These are phyloP conservation scores for Pichia kudriavzevii DNA, from an alignment of 1,139 yeast genomes.

Conservation along the genomic window DNA sequence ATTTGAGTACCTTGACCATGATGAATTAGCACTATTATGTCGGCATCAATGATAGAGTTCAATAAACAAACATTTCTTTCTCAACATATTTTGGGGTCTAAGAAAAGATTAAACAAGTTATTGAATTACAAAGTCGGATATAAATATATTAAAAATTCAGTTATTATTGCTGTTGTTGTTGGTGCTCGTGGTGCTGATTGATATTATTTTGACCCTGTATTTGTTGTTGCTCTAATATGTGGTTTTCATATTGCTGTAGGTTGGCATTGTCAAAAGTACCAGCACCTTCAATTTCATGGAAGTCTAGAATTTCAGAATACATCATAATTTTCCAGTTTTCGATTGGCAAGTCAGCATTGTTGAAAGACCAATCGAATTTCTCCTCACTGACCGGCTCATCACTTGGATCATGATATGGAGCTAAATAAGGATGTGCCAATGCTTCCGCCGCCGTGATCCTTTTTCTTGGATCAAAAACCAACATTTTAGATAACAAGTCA, in stretches of 20 bases:
- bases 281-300: conserved; percentile 64
- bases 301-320: conserved; percentile 94
- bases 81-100: no score
- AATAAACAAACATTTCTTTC: no score
- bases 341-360: conserved; percentile 95
- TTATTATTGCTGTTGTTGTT: conserved; percentile 8
- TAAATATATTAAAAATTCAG: conserved; percentile 1
- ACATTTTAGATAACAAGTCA: conserved; percentile 81
- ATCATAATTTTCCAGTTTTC: conserved; percentile 99
- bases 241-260: conserved; percentile 21
- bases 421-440: conserved; percentile 81
- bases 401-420: conserved; percentile 96
- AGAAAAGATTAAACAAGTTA: no score
- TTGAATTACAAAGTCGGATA: conserved; percentile 2
- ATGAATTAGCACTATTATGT: no score
- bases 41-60: no score
- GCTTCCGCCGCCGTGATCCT: conserved; percentile 92
- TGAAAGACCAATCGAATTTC: conserved; percentile 96
- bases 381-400: conserved; percentile 95
- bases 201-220: conserved; percentile 18
- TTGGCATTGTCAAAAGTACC: conserved; percentile 20
- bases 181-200: conserved; percentile 1
- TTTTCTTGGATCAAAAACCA: conserved; percentile 89
- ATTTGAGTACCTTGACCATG: no score
- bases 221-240: conserved; percentile 24